Base-by-base conservation (phyloP, 2,329 filamentous ascomycete genomes). In the Gremmenia infestans region DNA sequence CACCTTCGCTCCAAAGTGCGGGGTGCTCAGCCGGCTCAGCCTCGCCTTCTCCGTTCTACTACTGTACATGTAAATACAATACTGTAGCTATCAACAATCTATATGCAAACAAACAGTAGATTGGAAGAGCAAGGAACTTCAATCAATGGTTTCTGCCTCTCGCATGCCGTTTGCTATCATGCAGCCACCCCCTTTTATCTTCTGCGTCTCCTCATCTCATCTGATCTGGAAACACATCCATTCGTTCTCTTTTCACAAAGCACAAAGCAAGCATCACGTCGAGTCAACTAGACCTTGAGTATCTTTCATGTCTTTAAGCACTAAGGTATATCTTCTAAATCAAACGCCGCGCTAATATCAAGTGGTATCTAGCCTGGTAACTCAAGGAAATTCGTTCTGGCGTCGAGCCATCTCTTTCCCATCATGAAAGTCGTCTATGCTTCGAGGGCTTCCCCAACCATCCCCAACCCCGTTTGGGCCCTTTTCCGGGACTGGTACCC, bases 401-500 rank as follows among this genome's bases (percentile, higher is more conserved):
- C 65, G 54, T 67, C 52, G 53, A 61, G 64, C 63, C 64, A 52
- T 62, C 43, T 9, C 53, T 62, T 59, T 58, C 56, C 50, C 54
- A 43, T 55, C 54, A 54, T 56, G 56, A 55, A 50, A 58, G 53
- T 25, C 39, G 12, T 54, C 53, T 61, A 63, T 56, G 49, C 53
- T 52, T 60, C 52, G 49, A 50, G 49, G 39, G 45, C 59, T 46
- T 63, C 62, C 22, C 58, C 62, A 59, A 63, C 60, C 56, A 60
- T 65, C 50, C 56, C 63, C 48, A 58, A 48, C 35, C 52, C 60
- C 36, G 51, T 56, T 52, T 53, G 50, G n/a, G 55, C 53, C 55
- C 55, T 64, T 65, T 54, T 69, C 63, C 65, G 56, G 58, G 63
- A 50, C 64, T 65, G 67, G 59, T 79, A 80, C 15, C 72, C 74